Evolutionary conservation across 177 flowering plant species (phyloP).

Genomic region (Telopea speciosissima): DNA sequence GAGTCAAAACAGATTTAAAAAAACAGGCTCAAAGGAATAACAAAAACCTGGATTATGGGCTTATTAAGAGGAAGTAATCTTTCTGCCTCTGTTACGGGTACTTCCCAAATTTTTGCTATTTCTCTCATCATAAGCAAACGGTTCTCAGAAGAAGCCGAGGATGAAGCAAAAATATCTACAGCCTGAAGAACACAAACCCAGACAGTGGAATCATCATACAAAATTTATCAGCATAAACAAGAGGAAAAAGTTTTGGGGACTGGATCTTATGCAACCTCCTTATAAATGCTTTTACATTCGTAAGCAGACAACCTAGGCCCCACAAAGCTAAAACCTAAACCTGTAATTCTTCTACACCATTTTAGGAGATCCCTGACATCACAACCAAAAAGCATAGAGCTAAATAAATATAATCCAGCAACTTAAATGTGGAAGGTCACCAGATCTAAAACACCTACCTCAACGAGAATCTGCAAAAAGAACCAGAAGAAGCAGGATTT

Average conservation of each 20-base stretch:
- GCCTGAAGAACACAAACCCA: slow-evolving; percentile 45
- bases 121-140: slow-evolving; percentile 50
- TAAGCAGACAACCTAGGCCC: slow-evolving; percentile 35
- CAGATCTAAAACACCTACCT: slow-evolving; percentile 39
- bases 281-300: slow-evolving; percentile 44
- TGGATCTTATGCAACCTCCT: slow-evolving; percentile 45
- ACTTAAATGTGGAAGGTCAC: neutral
- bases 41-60: slow-evolving; percentile 60
- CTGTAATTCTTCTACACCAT: slow-evolving; percentile 80
- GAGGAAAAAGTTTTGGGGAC: neutral
- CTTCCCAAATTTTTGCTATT: slow-evolving; percentile 61
- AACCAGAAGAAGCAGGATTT: slow-evolving; percentile 19
- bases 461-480: slow-evolving; percentile 51
- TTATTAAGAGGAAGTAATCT: slow-evolving; percentile 41
- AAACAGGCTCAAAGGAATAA: neutral
- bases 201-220: neutral
- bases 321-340: slow-evolving; percentile 34
- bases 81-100: slow-evolving; percentile 36
- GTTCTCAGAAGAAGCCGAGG: slow-evolving; percentile 42
- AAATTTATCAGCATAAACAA: neutral
- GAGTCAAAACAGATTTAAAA: slow-evolving; percentile 2
- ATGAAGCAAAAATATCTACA: slow-evolving; percentile 76
- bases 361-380: slow-evolving; percentile 78
- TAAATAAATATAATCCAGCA: neutral
- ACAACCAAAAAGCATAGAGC: slow-evolving; percentile 7